phyloP scores from a whole-genome alignment of 257 asterid genomes.

The Nicotiana sylvestris region DNA sequence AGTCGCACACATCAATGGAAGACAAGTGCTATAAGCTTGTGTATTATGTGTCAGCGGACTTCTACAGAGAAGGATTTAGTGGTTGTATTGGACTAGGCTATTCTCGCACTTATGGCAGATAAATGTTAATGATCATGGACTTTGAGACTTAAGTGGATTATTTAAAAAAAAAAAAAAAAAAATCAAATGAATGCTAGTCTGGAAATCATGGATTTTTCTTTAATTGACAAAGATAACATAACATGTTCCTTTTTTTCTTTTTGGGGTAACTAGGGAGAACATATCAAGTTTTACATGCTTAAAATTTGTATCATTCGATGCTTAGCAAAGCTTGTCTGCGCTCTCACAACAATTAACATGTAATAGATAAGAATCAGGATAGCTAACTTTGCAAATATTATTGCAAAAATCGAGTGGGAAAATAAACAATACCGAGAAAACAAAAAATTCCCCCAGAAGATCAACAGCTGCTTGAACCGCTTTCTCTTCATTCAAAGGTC shows the following conservation, averaged over 20 bases:
- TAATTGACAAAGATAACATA: neutral
- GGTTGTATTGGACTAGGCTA: neutral
- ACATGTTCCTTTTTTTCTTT: neutral
- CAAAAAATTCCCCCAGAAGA: conserved; percentile 80
- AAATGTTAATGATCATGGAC: neutral
- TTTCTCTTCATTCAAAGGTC: conserved; percentile 91
- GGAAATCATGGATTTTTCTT: neutral
- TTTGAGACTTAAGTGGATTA: neutral
- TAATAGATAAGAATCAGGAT: neutral
- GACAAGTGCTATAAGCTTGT: neutral
- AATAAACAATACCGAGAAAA: conserved; percentile 62
- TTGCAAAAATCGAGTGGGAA: conserved; percentile 16
- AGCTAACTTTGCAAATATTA: neutral
- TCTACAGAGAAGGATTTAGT: neutral
- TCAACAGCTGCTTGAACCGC: conserved; percentile 96
- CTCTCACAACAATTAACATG: neutral
- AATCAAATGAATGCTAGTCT: neutral
- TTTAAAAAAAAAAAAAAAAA: no score
- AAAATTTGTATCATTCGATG: neutral
- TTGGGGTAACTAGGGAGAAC: neutral
- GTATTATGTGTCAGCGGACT: neutral
- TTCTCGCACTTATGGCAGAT: neutral
- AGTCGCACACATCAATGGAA: neutral
- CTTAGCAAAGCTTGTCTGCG: neutral
- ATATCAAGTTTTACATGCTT: neutral